Evolutionary conservation across 2,329 filamentous ascomycete species (phyloP), one percentile per base, ranked within the genome.

Genomic region (Fusarium miscanthi): DNA sequence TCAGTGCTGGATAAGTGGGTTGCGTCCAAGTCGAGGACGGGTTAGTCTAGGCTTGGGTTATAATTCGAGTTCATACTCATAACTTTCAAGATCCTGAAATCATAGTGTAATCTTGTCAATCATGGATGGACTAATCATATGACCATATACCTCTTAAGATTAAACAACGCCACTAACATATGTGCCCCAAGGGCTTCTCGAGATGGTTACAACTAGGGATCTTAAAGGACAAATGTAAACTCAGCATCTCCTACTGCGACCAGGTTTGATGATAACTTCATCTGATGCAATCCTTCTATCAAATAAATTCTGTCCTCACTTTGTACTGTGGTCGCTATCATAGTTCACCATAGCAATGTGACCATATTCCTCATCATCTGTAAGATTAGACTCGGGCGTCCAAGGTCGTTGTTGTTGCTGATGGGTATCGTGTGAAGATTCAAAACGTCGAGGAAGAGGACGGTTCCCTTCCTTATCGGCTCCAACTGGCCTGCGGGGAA

Each of bases 271-370:
- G 42, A 27, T 45, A 9, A 25, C 23, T 45, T 8, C 12, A 21
- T 45, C 21, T 14, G 8, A 27, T 21, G 17, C 5, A 45, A 23
- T 45, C 17, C 27, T 25, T 43, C 42, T 45, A 45, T 27, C 23
- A 25, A 45, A 12, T 33, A 23, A 3, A 46, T 23, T 35, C 9
- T 23, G n/a, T 21, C 2, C 27, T 57, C 48, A 60, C 31, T 72
- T 73, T 31, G 35, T 48, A 56, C 70, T 73, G 27, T 60, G 40
- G 23, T 73, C 70, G 9, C 66, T 78, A 17, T 81, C 82, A 41
- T 84, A 78, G 45, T 81, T 78, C 27, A 81, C 76, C 83, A 85
- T 83, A 30, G 67, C 74, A 38, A 84, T 85, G 8, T 75, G 78
- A 5, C 71, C 72, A 51, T 80, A 81, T 38, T 81, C 81, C 21